Percentiles rank a stretch among this genome's conserved stretches.
These are phyloP conservation scores for Luvunga scandens DNA, from an alignment of 345 rosid species.

Conservation along the genomic window DNA sequence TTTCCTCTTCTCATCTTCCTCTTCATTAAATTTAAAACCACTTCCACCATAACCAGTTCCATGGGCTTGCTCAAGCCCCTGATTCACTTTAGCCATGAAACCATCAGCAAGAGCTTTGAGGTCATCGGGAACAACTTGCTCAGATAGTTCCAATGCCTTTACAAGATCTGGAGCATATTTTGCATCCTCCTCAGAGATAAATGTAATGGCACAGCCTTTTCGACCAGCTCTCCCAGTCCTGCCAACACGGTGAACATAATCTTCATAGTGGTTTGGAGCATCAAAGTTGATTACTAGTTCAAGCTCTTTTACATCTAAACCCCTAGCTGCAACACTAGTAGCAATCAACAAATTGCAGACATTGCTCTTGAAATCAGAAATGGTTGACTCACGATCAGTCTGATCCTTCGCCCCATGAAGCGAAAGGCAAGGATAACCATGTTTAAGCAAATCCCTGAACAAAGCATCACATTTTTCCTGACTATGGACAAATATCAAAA, in stretches of 20 bases:
- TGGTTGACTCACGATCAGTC: constrained; percentile 92
- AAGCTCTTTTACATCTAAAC: constrained; percentile 97
- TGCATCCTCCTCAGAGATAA: constrained; percentile 88
- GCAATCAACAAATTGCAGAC: constrained; percentile 92
- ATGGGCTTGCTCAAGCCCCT: constrained; percentile 96
- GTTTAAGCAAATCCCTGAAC: constrained; percentile 73
- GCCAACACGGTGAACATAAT: constrained; percentile 98
- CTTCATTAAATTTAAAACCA: constrained; percentile 97
- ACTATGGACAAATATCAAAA: constrained; percentile 79
- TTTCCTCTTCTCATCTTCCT: constrained; percentile 91
- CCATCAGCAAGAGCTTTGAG: constrained; percentile 85
- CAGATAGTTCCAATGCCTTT: constrained; percentile 93
- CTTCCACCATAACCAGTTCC: constrained; percentile 99
- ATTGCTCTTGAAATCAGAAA: constrained; percentile 88
- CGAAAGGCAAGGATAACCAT: constrained; percentile 90
- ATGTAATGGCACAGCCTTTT: constrained; percentile 95
- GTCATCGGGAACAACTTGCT: constrained; percentile 94
- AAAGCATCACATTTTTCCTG: constrained; percentile 94
- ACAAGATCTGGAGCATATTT: constrained; percentile 97
- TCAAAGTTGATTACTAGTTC: constrained; percentile 91
- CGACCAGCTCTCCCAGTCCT: constrained; percentile 97
- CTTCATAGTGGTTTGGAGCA: constrained; percentile 97
- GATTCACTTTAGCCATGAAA: constrained; percentile 90
- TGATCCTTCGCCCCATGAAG: constrained; percentile 99
- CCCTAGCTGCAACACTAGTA: constrained; percentile 96